Base-by-base conservation (phyloP, 2,329 filamentous ascomycete genomes). In the Verticillium klebahnii region DNA sequence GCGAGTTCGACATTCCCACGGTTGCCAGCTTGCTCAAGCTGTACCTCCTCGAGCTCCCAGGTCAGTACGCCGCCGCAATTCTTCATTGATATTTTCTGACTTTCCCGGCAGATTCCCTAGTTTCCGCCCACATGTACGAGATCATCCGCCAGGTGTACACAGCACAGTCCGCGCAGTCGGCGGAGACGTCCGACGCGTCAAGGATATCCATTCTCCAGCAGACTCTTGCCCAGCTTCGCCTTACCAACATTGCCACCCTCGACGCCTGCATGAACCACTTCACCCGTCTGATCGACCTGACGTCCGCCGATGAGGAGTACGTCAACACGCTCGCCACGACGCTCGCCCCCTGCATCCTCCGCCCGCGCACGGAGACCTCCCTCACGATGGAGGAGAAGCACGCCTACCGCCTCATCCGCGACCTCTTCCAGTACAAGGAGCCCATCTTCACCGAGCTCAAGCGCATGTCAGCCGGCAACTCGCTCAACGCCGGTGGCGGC, bases 191-290 rank as follows among this genome's bases (percentile, higher is more conserved):
- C 3, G 91, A 96, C 69, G 83, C 88, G 59, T 88, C 91, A 14
- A 90, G 95, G 60, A 85, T 99, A 66, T 90, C 93, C 60, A 92
- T 98, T 64, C 85, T 99, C 37, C 95, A 99, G 75, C 96, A 95
- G 69, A 98, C 95, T 0, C 88, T 99, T 61, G 94, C 93, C 45
- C 93, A 98, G 74, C 86, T 99, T 61, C 90, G 94, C 64, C 88
- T 99, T 61, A 93, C 95, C 66, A 99, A 99, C 75, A 99, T 99
- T 75, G 95, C 95, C 57, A 98, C 95, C n/a, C 87, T 99, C 63
- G 95, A 99, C 75, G 95, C 95, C 50, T 91, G 97, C 73, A 96
- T 96, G 83, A 98, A 96, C 67, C 95, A 99, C 77, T 98, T 99
- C 74, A 97, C 94, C 45, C 91, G 95, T 64, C 82, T 99, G 63